Conservation (phyloP, 164 flowering plant species). For the Akebia trifoliata region DNA sequence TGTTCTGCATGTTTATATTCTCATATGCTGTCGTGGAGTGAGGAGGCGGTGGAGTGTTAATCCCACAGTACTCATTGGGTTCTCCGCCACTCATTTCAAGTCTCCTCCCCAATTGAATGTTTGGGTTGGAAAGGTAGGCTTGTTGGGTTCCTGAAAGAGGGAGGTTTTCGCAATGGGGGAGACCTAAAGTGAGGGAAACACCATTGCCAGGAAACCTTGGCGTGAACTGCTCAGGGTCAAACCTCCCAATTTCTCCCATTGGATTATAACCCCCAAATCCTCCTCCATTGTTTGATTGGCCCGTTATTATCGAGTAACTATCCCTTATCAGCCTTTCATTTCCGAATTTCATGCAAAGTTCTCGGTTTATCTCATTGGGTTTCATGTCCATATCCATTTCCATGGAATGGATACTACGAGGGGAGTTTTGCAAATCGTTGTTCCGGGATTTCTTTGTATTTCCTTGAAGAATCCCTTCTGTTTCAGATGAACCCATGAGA, state of each 20-base stretch:
- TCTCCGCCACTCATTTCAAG: constrained; percentile 41
- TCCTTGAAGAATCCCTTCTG: constrained; percentile 51
- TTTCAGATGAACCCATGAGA: constrained; percentile 48
- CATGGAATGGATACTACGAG: constrained; percentile 30
- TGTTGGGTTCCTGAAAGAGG: constrained; percentile 61
- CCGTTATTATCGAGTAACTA: constrained; percentile 51
- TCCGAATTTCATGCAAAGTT: constrained; percentile 45
- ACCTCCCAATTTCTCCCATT: constrained; percentile 65
- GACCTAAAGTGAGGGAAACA: constrained; percentile 86
- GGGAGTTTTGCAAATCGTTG: constrained; percentile 36
- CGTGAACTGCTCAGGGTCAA: constrained; percentile 53
- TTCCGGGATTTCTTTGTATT: constrained; percentile 62
- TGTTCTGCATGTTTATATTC: constrained; percentile 49
- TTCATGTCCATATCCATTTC: constrained; percentile 48
- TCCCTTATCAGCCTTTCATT: constrained; percentile 50
- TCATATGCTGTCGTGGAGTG: constrained; percentile 52
- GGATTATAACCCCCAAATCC: constrained; percentile 68
- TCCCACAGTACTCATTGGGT: constrained; percentile 42
- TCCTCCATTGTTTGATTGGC: constrained; percentile 45
- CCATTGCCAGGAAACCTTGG: constrained; percentile 66
- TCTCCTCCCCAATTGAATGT: constrained; percentile 59
- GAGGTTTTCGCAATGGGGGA: constrained; percentile 70
- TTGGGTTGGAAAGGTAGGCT: constrained; percentile 52
- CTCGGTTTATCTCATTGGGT: constrained; percentile 27
- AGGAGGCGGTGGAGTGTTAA: constrained; percentile 39